phyloP scores from a whole-genome alignment of 805 yeast species.

The Lachancea nothofagi region DNA sequence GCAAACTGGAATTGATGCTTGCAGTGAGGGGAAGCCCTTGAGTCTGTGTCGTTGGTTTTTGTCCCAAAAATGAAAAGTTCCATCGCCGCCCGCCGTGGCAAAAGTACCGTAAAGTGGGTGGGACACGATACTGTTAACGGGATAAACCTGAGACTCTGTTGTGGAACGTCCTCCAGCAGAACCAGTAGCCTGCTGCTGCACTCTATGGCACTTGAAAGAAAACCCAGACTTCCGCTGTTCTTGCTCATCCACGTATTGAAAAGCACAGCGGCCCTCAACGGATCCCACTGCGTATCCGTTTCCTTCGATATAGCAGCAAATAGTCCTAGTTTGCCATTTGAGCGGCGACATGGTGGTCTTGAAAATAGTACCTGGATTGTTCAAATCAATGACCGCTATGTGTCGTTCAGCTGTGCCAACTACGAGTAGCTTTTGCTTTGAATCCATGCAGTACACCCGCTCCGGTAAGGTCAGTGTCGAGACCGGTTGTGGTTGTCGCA shows the following conservation, averaged over 20 bases:
- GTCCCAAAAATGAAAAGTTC: slow-evolving; percentile 93
- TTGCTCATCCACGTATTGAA: slow-evolving; percentile 81
- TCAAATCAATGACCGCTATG: slow-evolving; percentile 67
- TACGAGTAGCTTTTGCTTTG: slow-evolving; percentile 72
- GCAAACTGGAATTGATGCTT: slow-evolving; percentile 65
- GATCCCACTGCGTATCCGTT: slow-evolving; percentile 91
- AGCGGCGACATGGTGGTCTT: slow-evolving; percentile 70
- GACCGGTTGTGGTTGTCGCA: slow-evolving; percentile 76
- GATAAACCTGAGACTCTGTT: slow-evolving; percentile 62
- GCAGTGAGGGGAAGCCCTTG: slow-evolving; percentile 66
- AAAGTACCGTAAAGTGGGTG: slow-evolving; percentile 91
- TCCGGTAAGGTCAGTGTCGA: slow-evolving; percentile 82
- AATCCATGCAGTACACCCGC: slow-evolving; percentile 84
- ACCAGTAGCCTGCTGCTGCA: slow-evolving; percentile 37
- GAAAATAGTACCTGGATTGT: slow-evolving; percentile 76
- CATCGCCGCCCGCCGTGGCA: slow-evolving; percentile 92
- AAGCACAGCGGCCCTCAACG: slow-evolving; percentile 92
- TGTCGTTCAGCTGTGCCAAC: slow-evolving; percentile 94
- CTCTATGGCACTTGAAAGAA: slow-evolving; percentile 93
- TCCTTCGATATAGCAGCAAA: slow-evolving; percentile 85
- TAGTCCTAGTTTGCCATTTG: slow-evolving; percentile 80
- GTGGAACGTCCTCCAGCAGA: slow-evolving; percentile 42
- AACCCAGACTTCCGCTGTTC: slow-evolving; percentile 71
- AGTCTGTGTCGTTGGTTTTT: slow-evolving; percentile 85
- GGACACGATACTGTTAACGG: slow-evolving; percentile 75